Evolutionary conservation across 768 basidiomycete species (phyloP), one percentile per base, ranked within the genome.

Genomic region (Pluteus cervinus): DNA sequence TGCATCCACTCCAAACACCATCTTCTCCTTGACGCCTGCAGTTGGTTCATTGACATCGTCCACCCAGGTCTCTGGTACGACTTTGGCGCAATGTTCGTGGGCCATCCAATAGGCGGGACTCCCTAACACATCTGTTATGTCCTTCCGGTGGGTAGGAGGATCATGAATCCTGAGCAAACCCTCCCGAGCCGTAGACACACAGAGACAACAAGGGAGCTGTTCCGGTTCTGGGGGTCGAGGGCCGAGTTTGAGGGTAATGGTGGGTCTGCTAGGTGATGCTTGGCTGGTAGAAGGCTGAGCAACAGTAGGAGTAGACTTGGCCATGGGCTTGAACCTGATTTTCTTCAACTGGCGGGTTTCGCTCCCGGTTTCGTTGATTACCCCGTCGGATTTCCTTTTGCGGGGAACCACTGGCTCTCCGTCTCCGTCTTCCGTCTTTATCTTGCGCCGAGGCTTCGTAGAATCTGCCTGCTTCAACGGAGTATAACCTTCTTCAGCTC

Each of bases 51-150:
- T 75, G 4, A 81, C 53, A 28, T 76, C 77, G 51, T 91, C 90
- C 16, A 94, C 76, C 82, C 90, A 94, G 0, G 92, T 90, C 57
- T 97, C 91, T 0, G 93, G 94, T 6, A 96, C 71, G 11, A 88
- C 73, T 26, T 66, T 74, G 4, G 85, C 90, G 52, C 90, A 94
- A 6, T 69, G 59, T 46, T 80, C 81, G 56, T 96, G 91, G 1
- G 87, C 89, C 69, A 72, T 69, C 82, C 84, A 87, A 5, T 61
- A 52, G 30, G 63, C 65, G 10, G 69, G 63, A 37, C 66, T 59
- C 18, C 69, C 60, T 29, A 67, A 56, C 32, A 65, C 68, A 25
- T 75, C 73, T 4, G 65, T 56, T 9, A 69, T 64, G 33, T 80
- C 79, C 44, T 65, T 76, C 47, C 73, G 63, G 22, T 66, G 61